Evolutionary conservation across 495 filamentous ascomycete genomes (phyloP).

Genomic region (Staphylotrichum tortipilum): DNA sequence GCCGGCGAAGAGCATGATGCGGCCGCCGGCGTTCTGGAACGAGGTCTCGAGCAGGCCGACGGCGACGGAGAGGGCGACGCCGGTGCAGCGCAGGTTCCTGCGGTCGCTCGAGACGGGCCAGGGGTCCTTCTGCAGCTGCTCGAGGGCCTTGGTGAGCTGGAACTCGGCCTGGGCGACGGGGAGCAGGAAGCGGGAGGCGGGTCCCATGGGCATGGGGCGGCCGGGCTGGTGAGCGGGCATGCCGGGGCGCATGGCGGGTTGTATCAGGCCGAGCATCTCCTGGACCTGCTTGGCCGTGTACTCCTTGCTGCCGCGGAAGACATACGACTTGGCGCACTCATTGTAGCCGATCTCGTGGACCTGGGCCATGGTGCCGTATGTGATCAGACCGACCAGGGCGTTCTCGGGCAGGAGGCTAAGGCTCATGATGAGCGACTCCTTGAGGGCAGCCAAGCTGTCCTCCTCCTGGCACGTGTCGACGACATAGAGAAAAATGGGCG

Average conservation of each 20-base stretch:
- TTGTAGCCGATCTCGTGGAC: slow-evolving; percentile 98
- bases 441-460: slow-evolving; percentile 89
- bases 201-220: slow-evolving; percentile 65
- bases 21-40: slow-evolving; percentile 88
- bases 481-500: slow-evolving; percentile 95
- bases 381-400: slow-evolving; percentile 90
- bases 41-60: slow-evolving; percentile 86
- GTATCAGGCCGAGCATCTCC: slow-evolving; percentile 87
- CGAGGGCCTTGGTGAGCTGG: slow-evolving; percentile 93
- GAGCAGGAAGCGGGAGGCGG: slow-evolving; percentile 82
- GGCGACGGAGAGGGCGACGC: slow-evolving; percentile 91
- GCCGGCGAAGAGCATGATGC: slow-evolving; percentile 96
- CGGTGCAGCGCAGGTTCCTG: slow-evolving; percentile 86
- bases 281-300: slow-evolving; percentile 94
- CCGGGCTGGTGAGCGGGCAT: slow-evolving; percentile 67
- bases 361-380: slow-evolving; percentile 97
- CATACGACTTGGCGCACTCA: slow-evolving; percentile 98
- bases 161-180: slow-evolving; percentile 96
- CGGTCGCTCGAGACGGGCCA: slow-evolving; percentile 97
- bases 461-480: slow-evolving; percentile 99
- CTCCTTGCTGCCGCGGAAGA: slow-evolving; percentile 97
- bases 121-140: slow-evolving; percentile 94
- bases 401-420: slow-evolving; percentile 87
- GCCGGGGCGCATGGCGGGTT: slow-evolving; percentile 62
- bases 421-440: slow-evolving; percentile 95